Base-by-base conservation (phyloP, 148 eudicot species). In the Salicornia ramosissima region DNA sequence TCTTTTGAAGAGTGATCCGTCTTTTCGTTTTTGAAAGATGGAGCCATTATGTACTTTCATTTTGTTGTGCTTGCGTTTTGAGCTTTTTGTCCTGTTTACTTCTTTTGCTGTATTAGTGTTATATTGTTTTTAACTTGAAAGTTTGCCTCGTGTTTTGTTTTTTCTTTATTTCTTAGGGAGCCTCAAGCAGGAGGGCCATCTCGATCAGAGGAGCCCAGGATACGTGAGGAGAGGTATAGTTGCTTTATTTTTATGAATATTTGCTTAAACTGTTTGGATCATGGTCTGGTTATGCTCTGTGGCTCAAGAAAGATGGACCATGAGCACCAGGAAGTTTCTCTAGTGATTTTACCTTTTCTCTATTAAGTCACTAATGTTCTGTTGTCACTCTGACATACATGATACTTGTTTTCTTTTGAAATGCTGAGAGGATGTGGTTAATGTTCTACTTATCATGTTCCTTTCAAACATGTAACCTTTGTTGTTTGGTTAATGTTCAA, bases 121-220 rank as follows among this genome's bases (percentile, higher is more conserved):
- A n/a, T n/a, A n/a, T n/a, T 22, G 6, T 4, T 36, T n/a, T 60
- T 12, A 5, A 9, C 21, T 21, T 39, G 4, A 6, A n/a, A 5
- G 46, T 61, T 34, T 10, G n/a, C 12, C n/a, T 3, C 26, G 15
- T 25, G 15, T 29, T 2, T 13, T n/a, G n/a, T n/a, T n/a, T 54
- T 62, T 70, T 68, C 33, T 42, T 21, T 58, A 71, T 72, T 25
- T 81, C 56, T 24, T 53, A 92, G 97, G 84, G 96, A 89, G 67
- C 80, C 75, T 13, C 96, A 83, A 80, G 74, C 93, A 43, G 89
- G 91, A 59, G 86, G 81, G 47, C 66, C 83, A 79, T 83, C 97
- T 70, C 84, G 86, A 51, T 94, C 99, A 42, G 90, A 80, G 79
- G 99, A 94, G 84, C 97, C 99, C 45, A 88, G 84, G 80, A 69